A percentile compares a stretch with the other conserved stretches of the same genome.
These are phyloP conservation scores for Aspergillus clavatus DNA, from an alignment of 2,329 filamentous ascomycete genomes.

Conservation along the genomic window DNA sequence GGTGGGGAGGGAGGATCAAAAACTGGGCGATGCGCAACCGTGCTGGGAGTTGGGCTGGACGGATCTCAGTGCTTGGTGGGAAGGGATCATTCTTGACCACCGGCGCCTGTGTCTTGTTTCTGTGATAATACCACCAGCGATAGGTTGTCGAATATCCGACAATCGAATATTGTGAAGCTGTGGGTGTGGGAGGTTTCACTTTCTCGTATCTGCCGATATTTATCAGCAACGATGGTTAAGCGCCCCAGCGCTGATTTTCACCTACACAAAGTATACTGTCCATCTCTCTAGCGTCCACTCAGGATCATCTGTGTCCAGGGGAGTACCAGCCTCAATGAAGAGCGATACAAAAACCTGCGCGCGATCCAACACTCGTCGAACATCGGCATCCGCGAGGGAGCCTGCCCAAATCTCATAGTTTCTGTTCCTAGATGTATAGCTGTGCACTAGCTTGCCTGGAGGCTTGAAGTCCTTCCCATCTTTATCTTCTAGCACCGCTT, in stretches of 20 bases:
- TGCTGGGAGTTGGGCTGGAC: slow-evolving; percentile 62
- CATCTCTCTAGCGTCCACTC: slow-evolving; percentile 74
- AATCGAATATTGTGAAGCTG: slow-evolving; percentile 65
- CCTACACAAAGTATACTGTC: slow-evolving; percentile 84
- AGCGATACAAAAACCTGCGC: slow-evolving; percentile 79
- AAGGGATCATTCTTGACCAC: slow-evolving; percentile 41
- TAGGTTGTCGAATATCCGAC: slow-evolving; percentile 89
- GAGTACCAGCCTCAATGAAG: slow-evolving; percentile 89
- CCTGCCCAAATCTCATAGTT: slow-evolving; percentile 83
- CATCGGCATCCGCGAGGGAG: slow-evolving; percentile 62
- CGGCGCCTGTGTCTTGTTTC: slow-evolving; percentile 35
- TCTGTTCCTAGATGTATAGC: slow-evolving; percentile 57
- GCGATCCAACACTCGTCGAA: slow-evolving; percentile 69
- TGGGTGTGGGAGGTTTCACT: slow-evolving; percentile 38
- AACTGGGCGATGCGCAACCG: slow-evolving; percentile 90
- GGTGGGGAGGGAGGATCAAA: slow-evolving; percentile 81
- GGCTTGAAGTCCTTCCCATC: slow-evolving; percentile 56
- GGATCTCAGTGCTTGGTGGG: slow-evolving; percentile 37
- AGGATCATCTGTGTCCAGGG: slow-evolving; percentile 65
- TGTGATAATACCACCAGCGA: slow-evolving; percentile 64
- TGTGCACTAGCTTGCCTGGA: slow-evolving; percentile 66
- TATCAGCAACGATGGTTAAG: slow-evolving; percentile 15
- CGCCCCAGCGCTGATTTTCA: background rate
- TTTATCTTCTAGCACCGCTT: slow-evolving; percentile 47
- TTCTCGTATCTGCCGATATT: slow-evolving; percentile 51